These are phyloP conservation scores for Entomortierella parvispora DNA, from an alignment of 192 early-diverging fungal genomes.

Conservation along the genomic window DNA sequence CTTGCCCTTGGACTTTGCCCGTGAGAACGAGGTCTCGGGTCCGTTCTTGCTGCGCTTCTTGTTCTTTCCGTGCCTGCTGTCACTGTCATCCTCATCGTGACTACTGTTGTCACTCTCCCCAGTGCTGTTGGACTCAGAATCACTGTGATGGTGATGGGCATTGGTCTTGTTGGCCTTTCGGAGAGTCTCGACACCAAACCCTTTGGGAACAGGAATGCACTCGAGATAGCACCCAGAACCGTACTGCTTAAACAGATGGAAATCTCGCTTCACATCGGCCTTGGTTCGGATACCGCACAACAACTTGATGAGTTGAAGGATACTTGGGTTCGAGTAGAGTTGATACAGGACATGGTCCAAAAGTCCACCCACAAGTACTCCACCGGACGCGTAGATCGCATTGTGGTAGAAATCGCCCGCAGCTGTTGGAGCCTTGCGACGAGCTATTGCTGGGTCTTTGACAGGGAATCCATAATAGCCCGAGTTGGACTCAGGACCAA, in stretches of 20 bases:
- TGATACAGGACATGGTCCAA: slow-evolving; percentile 64
- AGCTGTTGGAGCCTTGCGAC: neutral
- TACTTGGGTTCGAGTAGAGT: slow-evolving; percentile 62
- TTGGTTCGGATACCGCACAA: slow-evolving; percentile 67
- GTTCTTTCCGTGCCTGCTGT: neutral
- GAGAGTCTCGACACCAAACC: slow-evolving; percentile 52
- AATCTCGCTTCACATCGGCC: slow-evolving; percentile 47
- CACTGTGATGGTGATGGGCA: neutral
- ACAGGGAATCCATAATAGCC: slow-evolving; percentile 27
- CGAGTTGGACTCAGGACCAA: slow-evolving; percentile 18
- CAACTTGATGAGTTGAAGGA: slow-evolving; percentile 69
- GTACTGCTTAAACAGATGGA: slow-evolving; percentile 46
- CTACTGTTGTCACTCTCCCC: slow-evolving; percentile 2
- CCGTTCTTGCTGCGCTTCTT: slow-evolving; percentile 9
- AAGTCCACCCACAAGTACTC: slow-evolving; percentile 66
- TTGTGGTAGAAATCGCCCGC: slow-evolving; percentile 50
- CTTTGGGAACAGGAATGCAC: slow-evolving; percentile 44
- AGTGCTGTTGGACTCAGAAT: neutral
- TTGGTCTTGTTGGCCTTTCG: neutral
- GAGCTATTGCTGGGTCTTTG: neutral
- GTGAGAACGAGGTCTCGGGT: neutral
- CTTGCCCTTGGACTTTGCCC: slow-evolving; percentile 29
- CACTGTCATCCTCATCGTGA: neutral
- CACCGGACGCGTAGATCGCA: slow-evolving; percentile 74
- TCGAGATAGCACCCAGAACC: slow-evolving; percentile 37